Evolutionary conservation across 1,139 yeast species (phyloP), one percentile per base, ranked within the genome.

Genomic region (Kodamaea alishanica): DNA sequence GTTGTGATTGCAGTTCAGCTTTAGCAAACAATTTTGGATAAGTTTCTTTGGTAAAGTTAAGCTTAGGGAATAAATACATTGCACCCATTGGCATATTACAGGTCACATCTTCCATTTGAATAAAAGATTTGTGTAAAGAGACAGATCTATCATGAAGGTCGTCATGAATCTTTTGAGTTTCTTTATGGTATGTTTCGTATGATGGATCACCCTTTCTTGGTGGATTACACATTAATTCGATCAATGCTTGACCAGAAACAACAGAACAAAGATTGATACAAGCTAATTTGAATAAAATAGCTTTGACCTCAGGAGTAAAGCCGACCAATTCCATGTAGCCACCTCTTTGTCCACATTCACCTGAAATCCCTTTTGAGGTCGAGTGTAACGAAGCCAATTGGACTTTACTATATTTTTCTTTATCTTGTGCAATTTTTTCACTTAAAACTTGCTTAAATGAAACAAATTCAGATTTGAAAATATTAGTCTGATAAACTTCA

Each of bases 301-400:
- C 84, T 51, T 73, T 70, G 11, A 90, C 83, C 35, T 84, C 90
- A 4, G 71, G 70, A 23, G 75, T 67, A 63, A 92, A 86, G 1
- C 96, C 96, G 10, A 82, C 77, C 9, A 90, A 67, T 64, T 92
- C 98, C 95, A 92, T 86, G 70, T 90, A 94, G 4, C 99, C 98
- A 54, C 97, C 98, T 65, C 98, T 82, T 68, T 92, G 98, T 42
- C 98, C 98, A 73, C 98, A 92, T 67, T 92, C 98, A 43, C 98
- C 99, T 51, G 89, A 78, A 55, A 89, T 87, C 59, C 98, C 98
- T 67, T 92, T 92, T 12, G 97, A 90, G 29, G 95, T 89, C 10
- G 97, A 89, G 61, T 92, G 97, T 49, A 92, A 70, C 2, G 97
- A 90, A 2, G 95, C 97, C 46, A 94, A 74, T 57, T 89, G 96